Evolutionary conservation across 2,329 filamentous ascomycete genomes (phyloP), one percentile per base, ranked within the genome.

Genomic region (Penicillium brasilianum): DNA sequence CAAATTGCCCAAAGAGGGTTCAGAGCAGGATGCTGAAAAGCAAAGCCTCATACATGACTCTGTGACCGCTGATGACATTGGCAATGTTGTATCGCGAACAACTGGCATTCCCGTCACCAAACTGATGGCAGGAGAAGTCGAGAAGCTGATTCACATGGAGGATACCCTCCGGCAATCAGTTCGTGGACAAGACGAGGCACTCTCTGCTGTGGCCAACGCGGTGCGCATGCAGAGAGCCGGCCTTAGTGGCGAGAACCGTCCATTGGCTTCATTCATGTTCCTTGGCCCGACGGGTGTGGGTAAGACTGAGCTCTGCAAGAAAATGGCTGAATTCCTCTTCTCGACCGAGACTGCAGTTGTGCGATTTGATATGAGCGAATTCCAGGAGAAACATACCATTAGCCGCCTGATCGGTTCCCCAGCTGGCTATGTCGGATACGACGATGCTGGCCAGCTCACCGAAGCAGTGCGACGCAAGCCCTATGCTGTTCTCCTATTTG

Each of bases 271-370:
- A 0, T 97, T 98, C 81, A 97, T 98, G 89, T 97, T 98, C 85
- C 85, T 98, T 3, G 95, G 95, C 0, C 95, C 95, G 5, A 98
- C 95, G 0, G 95, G 95, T 73, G 94, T 97, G 18, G 95, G 95
- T 59, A 99, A 98, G 82, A 99, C 95, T 3, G 93, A 98, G 74
- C 87, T 98, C 1, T 97, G 93, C 84, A 98, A 98, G 83, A 94
- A 96, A 75, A 89, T 99, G 69, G 95, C 95, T 1, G 86, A 85
- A 60, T 98, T 97, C 80, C 83, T 99, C 39, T 99, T 98, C 79
- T 95, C 91, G 0, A 97, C 92, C 1, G 92, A 97, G 70, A 88
- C 88, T 30, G 94, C 95, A 2, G 92, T 99, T 28, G 87, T 97
- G 36, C 87, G 95, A 36, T 98, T 98, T 77, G 95, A 98, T 77